Evolutionary conservation across 345 rosid genomes (phyloP).

Genomic region (Citrus reticulata): DNA sequence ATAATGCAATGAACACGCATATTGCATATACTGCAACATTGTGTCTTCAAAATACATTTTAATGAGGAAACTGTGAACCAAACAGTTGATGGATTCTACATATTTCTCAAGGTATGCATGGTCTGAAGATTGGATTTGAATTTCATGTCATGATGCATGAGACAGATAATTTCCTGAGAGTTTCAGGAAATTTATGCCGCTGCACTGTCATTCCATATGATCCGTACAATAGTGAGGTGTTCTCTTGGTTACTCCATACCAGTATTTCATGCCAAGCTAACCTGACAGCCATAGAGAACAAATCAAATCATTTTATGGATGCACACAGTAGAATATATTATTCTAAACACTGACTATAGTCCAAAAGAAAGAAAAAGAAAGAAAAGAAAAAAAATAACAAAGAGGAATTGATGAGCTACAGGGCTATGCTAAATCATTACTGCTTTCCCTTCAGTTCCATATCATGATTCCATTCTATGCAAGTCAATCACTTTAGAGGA

Average conservation of each 20-base stretch:
- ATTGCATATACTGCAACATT: constrained; percentile 1
- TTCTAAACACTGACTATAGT: constrained; percentile 2
- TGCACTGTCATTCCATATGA: neutral
- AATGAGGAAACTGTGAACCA: neutral
- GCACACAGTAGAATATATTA: neutral
- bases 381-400: neutral
- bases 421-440: constrained; percentile 8
- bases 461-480: constrained; percentile 17
- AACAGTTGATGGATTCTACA: neutral
- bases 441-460: constrained; percentile 7
- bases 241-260: neutral
- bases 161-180: neutral
- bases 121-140: neutral
- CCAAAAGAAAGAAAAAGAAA: neutral
- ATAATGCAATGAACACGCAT: constrained; percentile 24
- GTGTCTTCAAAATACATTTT: neutral
- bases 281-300: neutral
- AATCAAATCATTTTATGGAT: constrained; percentile 6
- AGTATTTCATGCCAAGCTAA: neutral
- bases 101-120: neutral
- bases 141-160: neutral
- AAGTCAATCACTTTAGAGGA: constrained; percentile 17
- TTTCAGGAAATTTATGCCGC: neutral
- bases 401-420: neutral
- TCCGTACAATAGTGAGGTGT: neutral